Evolutionary conservation across 441 rosid species (phyloP), one percentile per base, ranked within the genome.

Genomic region (Pelargonium cotyledonis): DNA sequence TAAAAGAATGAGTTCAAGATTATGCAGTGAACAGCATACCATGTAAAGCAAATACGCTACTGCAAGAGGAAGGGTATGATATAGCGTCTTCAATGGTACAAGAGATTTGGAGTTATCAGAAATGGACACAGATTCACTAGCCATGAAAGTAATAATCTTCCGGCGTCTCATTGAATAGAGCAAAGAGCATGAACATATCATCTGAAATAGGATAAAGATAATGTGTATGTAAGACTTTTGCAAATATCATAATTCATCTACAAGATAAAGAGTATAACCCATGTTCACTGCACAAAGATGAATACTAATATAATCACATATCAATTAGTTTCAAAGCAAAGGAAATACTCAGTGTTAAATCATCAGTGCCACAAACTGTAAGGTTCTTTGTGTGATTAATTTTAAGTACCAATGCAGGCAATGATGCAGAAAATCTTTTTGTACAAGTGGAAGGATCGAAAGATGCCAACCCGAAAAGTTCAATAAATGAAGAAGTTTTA

Each of bases 1-100:
- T 51, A 18, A 51, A 6, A 9, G 3, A 19, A 3, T 4, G 38
- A 51, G 16, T 14, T 26, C 38, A 61, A 68, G 38, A 19, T 43
- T 7, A 2, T 55, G 65, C 26, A 21, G 46, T 31, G 47, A 46
- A 8, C 29, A 11, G 41, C 65, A 21, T 85, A 94, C 98, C 98
- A 94, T 94, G 84, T 94, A 94, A 44, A 91, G 71, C 84, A 94
- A 88, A 85, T 94, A 94, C 65, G 97, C 72, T 0, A 72, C 68
- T 51, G 98, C 73, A 55, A 94, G 90, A 69, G 96, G 98, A 79
- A 88, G 83, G 70, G 93, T 85, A 80, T 81, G 91, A 38, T 78
- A 58, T 79, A 94, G 80, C 49, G 93, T 89, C 87, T 84, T 80
- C 55, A 76, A 71, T 53, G 97, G 82, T 66, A 94, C 88, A 77